Evolutionary conservation across 2,329 filamentous ascomycete genomes (phyloP).

Genomic region (Orbilia javanica): DNA sequence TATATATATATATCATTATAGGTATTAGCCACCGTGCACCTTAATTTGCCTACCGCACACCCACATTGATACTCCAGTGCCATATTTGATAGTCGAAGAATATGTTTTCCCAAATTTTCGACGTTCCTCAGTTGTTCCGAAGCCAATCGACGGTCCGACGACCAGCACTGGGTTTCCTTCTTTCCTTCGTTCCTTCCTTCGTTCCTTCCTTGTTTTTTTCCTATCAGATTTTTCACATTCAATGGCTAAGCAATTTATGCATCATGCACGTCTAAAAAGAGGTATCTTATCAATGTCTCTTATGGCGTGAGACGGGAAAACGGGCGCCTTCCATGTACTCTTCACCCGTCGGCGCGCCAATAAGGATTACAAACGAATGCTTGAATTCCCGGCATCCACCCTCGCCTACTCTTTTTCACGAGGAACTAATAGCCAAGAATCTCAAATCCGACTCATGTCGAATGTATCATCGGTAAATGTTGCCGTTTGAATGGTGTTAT

Average conservation of each 20-base stretch:
- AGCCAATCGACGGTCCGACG: not conserved
- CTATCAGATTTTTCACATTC: not conserved
- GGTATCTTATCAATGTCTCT: not conserved
- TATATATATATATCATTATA: not conserved
- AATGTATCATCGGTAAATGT: not conserved
- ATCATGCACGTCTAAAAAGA: constrained; percentile 19
- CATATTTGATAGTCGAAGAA: too few relatives aligned
- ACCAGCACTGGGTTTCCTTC: not conserved
- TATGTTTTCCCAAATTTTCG: not conserved
- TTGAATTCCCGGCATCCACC: constrained; percentile 4
- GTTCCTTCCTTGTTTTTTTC: too few relatives aligned
- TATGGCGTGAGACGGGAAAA: constrained; percentile 23
- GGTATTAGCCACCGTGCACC: too few relatives aligned
- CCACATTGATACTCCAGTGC: not conserved
- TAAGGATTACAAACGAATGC: not conserved
- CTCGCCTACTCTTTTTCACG: not conserved
- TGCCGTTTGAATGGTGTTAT: not conserved
- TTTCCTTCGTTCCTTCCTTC: too few relatives aligned
- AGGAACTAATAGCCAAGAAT: constrained; percentile 12
- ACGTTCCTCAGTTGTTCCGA: not conserved
- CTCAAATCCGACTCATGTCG: not conserved
- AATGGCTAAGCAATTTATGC: constrained; percentile 16
- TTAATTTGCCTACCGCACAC: too few relatives aligned
- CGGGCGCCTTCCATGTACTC: not conserved
- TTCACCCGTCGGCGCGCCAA: not conserved